Percentiles rank a stretch among this genome's conserved stretches.
Evolutionary conservation across 805 yeast species (phyloP).

Genomic region (Yarrowia sp.): DNA sequence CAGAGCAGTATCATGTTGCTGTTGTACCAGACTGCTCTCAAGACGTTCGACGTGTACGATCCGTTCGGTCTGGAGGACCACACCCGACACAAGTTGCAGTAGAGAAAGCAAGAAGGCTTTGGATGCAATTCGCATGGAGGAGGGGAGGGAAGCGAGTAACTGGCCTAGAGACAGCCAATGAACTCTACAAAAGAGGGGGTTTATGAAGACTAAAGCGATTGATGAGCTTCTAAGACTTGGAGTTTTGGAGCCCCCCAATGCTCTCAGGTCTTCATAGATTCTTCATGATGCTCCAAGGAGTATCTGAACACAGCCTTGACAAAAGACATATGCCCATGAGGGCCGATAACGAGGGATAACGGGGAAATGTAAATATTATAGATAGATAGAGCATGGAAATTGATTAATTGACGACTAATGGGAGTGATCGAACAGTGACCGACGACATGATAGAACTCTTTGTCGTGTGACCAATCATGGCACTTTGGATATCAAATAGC

Average conservation of each 20-base stretch:
- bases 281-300: no score
- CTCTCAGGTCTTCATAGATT: no score
- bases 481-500: background rate
- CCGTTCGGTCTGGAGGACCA: constrained; percentile 13
- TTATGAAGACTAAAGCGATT: no score
- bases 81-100: constrained; percentile 7
- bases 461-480: background rate
- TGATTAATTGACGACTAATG: constrained; percentile 8
- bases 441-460: background rate
- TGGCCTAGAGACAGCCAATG: background rate
- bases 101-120: background rate
- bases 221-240: no score
- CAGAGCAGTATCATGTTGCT: constrained; percentile 95
- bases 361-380: constrained; percentile 34
- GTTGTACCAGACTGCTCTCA: constrained; percentile 79
- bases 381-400: constrained; percentile 30
- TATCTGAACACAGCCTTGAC: no score
- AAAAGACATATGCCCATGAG: no score
- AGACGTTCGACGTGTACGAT: constrained; percentile 53
- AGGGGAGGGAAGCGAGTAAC: constrained; percentile 2
- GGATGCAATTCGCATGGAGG: constrained; percentile 12
- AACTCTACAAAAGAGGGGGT: background rate
- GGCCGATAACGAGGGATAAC: constrained; percentile 4
- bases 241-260: no score
- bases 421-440: no score